Percentiles rank a stretch among this genome's conserved stretches.
Conservation (phyloP, 31 red algal genomes). For the Porphyra umbilicalis region DNA sequence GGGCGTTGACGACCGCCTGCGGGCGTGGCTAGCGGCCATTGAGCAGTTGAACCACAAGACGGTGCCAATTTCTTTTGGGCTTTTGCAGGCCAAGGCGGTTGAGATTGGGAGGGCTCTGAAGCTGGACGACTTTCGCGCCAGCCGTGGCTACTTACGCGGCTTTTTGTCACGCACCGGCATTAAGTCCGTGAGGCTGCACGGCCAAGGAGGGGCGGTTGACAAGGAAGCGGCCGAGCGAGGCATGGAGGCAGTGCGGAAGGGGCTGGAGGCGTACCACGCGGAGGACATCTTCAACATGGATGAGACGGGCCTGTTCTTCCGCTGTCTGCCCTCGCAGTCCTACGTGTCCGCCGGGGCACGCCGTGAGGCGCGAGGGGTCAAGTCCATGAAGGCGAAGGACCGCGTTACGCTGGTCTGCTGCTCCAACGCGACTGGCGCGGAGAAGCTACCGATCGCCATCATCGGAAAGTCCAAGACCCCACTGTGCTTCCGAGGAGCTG, state of each 20-base stretch:
- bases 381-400: conserved; percentile 18
- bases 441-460: not conserved
- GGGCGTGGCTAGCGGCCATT: too few relatives aligned
- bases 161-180: too few relatives aligned
- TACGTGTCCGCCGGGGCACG: not conserved
- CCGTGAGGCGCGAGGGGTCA: conserved; percentile 7
- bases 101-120: too few relatives aligned
- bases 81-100: too few relatives aligned
- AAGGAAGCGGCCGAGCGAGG: too few relatives aligned
- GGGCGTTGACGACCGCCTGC: too few relatives aligned
- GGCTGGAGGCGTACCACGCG: conserved; percentile 8
- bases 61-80: too few relatives aligned
- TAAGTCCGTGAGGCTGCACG: too few relatives aligned
- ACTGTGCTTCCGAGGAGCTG: conserved; percentile 18
- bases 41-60: too few relatives aligned
- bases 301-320: conserved; percentile 18
- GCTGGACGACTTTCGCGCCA: too few relatives aligned
- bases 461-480: conserved; percentile 12
- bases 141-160: too few relatives aligned
- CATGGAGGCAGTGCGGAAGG: conserved; percentile 3
- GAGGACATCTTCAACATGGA: conserved; percentile 15
- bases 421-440: conserved; percentile 11
- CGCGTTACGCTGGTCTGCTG: not conserved
- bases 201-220: too few relatives aligned
- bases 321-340: not conserved